Base-by-base conservation (phyloP, 2,329 filamentous ascomycete genomes). In the Cladosporium cucumerinum region DNA sequence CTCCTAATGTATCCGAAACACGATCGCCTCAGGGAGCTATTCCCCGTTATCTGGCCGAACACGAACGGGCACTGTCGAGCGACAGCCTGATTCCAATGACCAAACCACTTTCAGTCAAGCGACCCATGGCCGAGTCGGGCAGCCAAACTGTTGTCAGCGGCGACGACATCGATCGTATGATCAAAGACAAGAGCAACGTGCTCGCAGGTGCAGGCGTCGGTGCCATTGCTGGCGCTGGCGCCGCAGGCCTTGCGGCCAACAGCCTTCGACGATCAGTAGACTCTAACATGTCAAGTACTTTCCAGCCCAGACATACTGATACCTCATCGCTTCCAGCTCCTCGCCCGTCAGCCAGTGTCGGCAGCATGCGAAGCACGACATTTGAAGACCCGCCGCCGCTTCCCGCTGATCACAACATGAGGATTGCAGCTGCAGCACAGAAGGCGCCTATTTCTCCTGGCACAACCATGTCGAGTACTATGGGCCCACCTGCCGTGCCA, bases 81-180 rank as follows among this genome's bases (percentile, higher is more conserved):
- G 55, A 57, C 23, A 52, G 54, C 30, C 54, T 59, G 55, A 57
- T 59, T n/a, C 63, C 46, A 8, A 65, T 62, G 34, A 62, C 64
- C 5, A 61, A 61, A 30, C 58, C 64, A 21, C 64, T 62, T 21
- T 62, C 65, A 25, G 59, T 63, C 26, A 67, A 67, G 61, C 68
- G 65, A 49, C 64, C 67, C 3, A 71, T 73, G 69, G 61, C 82
- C 23, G 92, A 96, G 71, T 89, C 90, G 69, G 86, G 88, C 61
- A 89, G 90, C 16, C 94, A 97, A 78, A 97, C 93, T 26, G 84
- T 89, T 46, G 82, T 97, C 32, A 96, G 92, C n/a, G 86, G 91
- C 0, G 86, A 90, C 58, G 88, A 90, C 64, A 92, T 97, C 68
- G 93, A 97, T 70, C 85, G 87, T 63, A 83, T 97, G 72, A 78